phyloP scores from a whole-genome alignment of 805 yeast genomes.

The Kuraishia piskuri region DNA sequence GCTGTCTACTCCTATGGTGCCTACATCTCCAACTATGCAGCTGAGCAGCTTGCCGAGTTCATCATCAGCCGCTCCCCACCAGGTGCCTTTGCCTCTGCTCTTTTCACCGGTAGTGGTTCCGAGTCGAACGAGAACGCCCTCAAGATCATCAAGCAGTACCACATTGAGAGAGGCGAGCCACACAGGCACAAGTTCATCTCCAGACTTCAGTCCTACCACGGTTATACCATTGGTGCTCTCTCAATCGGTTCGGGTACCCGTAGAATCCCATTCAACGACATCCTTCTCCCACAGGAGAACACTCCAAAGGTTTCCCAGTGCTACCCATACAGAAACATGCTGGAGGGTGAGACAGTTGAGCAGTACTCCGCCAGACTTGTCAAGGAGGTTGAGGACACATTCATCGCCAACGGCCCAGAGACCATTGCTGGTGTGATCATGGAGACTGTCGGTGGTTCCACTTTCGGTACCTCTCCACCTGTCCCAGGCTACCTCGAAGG shows the following conservation, averaged over 20 bases:
- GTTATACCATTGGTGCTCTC: constrained; percentile 37
- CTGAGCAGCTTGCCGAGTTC: constrained; percentile 36
- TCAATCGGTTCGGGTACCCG: constrained; percentile 30
- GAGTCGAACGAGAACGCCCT: constrained; percentile 78
- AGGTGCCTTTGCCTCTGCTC: constrained; percentile 28
- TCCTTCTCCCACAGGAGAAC: constrained; percentile 14
- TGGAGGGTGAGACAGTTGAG: constrained; percentile 27
- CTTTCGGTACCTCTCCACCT: constrained; percentile 36
- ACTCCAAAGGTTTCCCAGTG: constrained; percentile 21
- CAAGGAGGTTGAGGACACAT: constrained; percentile 31
- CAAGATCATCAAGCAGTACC: constrained; percentile 53
- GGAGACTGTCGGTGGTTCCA: constrained; percentile 40
- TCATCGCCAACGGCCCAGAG: constrained; percentile 32
- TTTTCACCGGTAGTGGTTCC: constrained; percentile 62
- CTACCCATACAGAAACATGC: constrained; percentile 23
- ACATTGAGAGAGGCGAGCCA: constrained; percentile 31
- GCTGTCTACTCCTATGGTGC: constrained; percentile 28
- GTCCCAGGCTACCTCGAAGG: constrained; percentile 39
- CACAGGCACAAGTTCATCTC: constrained; percentile 32
- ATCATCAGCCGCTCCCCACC: constrained; percentile 31
- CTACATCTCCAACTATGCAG: constrained; percentile 26
- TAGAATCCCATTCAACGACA: constrained; percentile 23
- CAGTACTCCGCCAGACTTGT: constrained; percentile 29
- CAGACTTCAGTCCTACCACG: constrained; percentile 39
- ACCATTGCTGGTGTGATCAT: constrained; percentile 33